Conservation (phyloP, 2,329 filamentous ascomycete genomes). For the Coccinonectria pachysandricola region DNA sequence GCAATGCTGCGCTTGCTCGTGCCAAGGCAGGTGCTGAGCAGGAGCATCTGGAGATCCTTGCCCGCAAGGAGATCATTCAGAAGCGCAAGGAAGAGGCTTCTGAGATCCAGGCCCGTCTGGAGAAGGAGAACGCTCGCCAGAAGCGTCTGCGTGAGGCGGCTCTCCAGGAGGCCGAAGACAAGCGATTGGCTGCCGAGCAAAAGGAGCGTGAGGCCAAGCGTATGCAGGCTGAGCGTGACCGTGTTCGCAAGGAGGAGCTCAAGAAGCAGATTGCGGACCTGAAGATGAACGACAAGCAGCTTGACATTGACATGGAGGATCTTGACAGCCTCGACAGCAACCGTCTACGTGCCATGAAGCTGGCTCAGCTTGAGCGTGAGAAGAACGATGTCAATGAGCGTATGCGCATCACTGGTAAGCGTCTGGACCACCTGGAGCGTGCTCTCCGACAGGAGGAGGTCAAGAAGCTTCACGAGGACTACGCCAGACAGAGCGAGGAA, state of each 20-base stretch:
- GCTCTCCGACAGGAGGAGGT: slow-evolving; percentile 92
- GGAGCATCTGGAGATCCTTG: slow-evolving; percentile 78
- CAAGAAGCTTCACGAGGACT: slow-evolving; percentile 83
- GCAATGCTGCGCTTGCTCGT: slow-evolving; percentile 67
- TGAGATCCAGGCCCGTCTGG: slow-evolving; percentile 74
- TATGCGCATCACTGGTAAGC: slow-evolving; percentile 84
- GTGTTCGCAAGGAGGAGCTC: slow-evolving; percentile 84
- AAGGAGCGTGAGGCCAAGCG: slow-evolving; percentile 81
- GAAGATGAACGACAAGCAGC: slow-evolving; percentile 71
- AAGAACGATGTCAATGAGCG: slow-evolving; percentile 94
- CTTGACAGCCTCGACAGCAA: slow-evolving; percentile 81
- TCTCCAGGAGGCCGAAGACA: slow-evolving; percentile 79
- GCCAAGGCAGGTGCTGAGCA: slow-evolving; percentile 82
- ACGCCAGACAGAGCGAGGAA: slow-evolving; percentile 66
- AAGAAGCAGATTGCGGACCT: slow-evolving; percentile 88
- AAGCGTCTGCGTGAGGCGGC: slow-evolving; percentile 82
- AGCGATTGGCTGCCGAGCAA: slow-evolving; percentile 84
- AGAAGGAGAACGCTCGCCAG: slow-evolving; percentile 84
- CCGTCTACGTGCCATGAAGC: slow-evolving; percentile 85
- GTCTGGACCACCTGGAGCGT: slow-evolving; percentile 93
- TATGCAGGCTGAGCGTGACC: slow-evolving; percentile 76
- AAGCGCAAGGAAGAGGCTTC: slow-evolving; percentile 96
- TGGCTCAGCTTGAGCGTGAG: slow-evolving; percentile 91
- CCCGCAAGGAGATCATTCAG: slow-evolving; percentile 82
- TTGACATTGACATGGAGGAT: slow-evolving; percentile 68